Conservation (phyloP, 2,329 filamentous ascomycete species). For the Aspergillus pseudoterreus region DNA sequence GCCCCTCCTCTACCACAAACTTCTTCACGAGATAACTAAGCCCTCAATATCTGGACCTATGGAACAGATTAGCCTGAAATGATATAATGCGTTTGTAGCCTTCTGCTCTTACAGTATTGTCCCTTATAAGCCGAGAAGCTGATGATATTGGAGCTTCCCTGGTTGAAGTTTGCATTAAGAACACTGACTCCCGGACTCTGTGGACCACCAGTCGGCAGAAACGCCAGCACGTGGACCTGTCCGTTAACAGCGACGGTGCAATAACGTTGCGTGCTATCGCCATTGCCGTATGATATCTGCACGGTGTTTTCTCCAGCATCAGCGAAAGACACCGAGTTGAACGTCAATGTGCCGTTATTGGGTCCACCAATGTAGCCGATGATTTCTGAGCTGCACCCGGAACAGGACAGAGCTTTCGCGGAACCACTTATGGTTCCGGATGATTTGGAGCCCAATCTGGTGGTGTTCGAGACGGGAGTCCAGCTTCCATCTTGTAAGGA, state of each 20-base stretch:
- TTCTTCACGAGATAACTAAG: background rate
- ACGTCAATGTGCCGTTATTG: constrained; percentile 45
- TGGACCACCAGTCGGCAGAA: constrained; percentile 38
- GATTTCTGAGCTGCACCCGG: constrained; percentile 27
- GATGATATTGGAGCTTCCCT: background rate
- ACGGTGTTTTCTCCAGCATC: constrained; percentile 49
- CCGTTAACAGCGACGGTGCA: constrained; percentile 58
- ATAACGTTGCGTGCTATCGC: constrained; percentile 51
- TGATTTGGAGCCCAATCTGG: constrained; percentile 29
- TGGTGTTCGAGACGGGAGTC: constrained; percentile 39
- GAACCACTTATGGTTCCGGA: no score
- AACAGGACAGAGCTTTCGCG: constrained; percentile 42
- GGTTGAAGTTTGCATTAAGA: constrained; percentile 26
- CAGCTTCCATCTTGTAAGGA: constrained; percentile 3
- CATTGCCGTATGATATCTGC: constrained; percentile 55
- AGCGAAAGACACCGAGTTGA: constrained; percentile 45
- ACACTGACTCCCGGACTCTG: background rate
- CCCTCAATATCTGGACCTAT: background rate
- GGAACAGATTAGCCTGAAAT: background rate
- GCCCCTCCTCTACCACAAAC: no score
- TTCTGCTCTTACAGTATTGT: background rate
- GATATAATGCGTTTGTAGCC: no score
- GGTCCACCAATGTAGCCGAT: constrained; percentile 57
- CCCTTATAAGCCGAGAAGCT: background rate
- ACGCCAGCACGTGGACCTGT: constrained; percentile 49